phyloP scores from a whole-genome alignment of 2,329 filamentous ascomycete genomes.

The Sclerotinia sclerotiorum region DNA sequence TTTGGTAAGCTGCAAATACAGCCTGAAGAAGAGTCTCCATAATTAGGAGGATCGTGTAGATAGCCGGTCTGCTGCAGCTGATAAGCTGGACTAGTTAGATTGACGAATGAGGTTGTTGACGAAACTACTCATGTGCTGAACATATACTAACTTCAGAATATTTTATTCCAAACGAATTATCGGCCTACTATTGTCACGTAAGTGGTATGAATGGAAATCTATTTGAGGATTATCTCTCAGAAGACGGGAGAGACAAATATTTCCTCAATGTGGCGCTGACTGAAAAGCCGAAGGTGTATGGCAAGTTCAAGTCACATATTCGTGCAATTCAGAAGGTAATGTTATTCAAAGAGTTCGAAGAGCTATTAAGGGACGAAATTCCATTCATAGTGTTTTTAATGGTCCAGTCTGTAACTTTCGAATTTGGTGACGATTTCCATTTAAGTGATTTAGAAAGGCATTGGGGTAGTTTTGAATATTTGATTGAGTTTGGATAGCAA shows the following conservation, averaged over 20 bases:
- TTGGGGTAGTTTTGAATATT: too few relatives aligned
- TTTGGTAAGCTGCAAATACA: neutral
- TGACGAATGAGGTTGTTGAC: neutral
- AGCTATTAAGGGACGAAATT: too few relatives aligned
- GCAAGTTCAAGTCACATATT: neutral
- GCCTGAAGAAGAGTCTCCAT: neutral
- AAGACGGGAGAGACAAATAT: neutral
- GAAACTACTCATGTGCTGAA: neutral
- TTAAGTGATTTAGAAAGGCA: too few relatives aligned
- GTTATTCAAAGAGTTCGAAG: too few relatives aligned
- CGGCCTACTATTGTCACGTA: neutral
- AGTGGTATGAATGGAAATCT: neutral
- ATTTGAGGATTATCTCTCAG: neutral
- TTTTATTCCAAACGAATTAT: neutral
- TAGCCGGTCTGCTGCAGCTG: neutral
- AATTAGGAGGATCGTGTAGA: neutral
- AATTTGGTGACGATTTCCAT: too few relatives aligned
- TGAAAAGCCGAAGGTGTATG: neutral
- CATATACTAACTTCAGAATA: neutral
- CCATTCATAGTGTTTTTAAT: too few relatives aligned
- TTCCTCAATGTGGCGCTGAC: neutral
- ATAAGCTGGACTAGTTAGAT: neutral
- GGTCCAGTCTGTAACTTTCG: too few relatives aligned
- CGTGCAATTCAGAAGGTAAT: too few relatives aligned
- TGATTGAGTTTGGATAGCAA: too few relatives aligned